Conservation (phyloP, 306 rosid genomes). For the Abrus pulchellus region DNA sequence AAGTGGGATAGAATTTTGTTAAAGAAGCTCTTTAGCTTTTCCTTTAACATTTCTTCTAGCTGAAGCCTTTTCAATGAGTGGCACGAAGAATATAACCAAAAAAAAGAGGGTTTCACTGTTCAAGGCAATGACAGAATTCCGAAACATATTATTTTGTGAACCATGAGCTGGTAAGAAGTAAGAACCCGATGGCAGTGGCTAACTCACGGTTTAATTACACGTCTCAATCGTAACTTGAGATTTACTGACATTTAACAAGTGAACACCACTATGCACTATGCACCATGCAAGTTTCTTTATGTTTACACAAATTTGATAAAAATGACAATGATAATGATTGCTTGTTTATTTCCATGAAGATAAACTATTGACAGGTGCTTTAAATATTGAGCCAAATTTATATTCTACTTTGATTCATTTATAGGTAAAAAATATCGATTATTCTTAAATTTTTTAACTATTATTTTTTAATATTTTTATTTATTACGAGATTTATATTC, state of each 20-base stretch:
- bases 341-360: neutral
- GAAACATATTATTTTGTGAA: neutral
- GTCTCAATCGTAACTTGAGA: neutral
- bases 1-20: slow-evolving; percentile 50
- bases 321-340: neutral
- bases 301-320: slow-evolving; percentile 1
- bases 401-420: too few relatives aligned
- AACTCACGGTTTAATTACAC: neutral
- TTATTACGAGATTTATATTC: too few relatives aligned
- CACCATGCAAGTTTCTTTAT: neutral
- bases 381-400: neutral
- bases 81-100: slow-evolving; percentile 9
- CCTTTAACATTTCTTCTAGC: slow-evolving; percentile 55
- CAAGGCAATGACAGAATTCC: neutral
- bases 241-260: neutral
- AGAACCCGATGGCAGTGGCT: slow-evolving; percentile 1
- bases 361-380: neutral
- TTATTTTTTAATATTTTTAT: too few relatives aligned
- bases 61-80: slow-evolving; percentile 55
- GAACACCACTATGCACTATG: slow-evolving; percentile 1
- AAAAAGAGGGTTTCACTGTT: slow-evolving; percentile 22
- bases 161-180: slow-evolving; percentile 16
- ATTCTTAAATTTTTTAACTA: too few relatives aligned
- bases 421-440: too few relatives aligned
- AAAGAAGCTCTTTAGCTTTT: slow-evolving; percentile 53